Evolutionary conservation across 2,329 filamentous ascomycete genomes (phyloP).

Genomic region (Fonsecaea erecta): DNA sequence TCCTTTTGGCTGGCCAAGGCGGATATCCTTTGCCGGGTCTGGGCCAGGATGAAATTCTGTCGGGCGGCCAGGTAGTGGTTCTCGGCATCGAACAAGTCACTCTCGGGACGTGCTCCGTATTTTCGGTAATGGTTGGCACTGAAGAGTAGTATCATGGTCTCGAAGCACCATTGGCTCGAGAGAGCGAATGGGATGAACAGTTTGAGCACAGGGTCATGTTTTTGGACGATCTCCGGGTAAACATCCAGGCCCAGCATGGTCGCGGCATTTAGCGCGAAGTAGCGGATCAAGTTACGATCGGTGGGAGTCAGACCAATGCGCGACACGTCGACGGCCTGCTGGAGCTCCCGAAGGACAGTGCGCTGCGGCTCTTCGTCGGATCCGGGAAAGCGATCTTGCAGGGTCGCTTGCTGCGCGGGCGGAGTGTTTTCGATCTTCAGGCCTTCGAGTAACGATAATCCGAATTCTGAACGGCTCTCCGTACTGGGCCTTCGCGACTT

Average conservation of each 20-base stretch:
- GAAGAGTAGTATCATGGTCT: slow-evolving; percentile 29
- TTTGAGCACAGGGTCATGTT: slow-evolving; percentile 23
- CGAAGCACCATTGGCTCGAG: slow-evolving; percentile 31
- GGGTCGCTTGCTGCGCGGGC: not conserved
- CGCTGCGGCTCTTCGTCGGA: slow-evolving; percentile 8
- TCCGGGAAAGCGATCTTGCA: not conserved
- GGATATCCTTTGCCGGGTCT: slow-evolving; percentile 29
- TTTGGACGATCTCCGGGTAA: slow-evolving; percentile 23
- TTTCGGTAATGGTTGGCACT: slow-evolving; percentile 26
- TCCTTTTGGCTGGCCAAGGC: slow-evolving; percentile 24
- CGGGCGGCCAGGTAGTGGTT: slow-evolving; percentile 28
- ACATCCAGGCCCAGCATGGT: slow-evolving; percentile 26
- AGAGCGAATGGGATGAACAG: slow-evolving; percentile 30
- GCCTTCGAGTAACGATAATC: slow-evolving; percentile 19
- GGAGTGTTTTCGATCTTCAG: slow-evolving; percentile 20
- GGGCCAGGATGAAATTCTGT: slow-evolving; percentile 30
- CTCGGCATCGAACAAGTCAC: slow-evolving; percentile 16
- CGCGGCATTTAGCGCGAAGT: slow-evolving; percentile 27
- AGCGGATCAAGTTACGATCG: slow-evolving; percentile 26
- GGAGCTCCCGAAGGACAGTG: slow-evolving; percentile 9
- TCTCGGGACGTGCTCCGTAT: not conserved
- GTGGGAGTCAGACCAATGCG: slow-evolving; percentile 9
- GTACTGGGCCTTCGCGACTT: slow-evolving; percentile 10
- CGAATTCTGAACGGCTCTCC: slow-evolving; percentile 25
- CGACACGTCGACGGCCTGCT: slow-evolving; percentile 11